These are phyloP conservation scores for Laburnicola sp. DNA, from an alignment of 2,329 filamentous ascomycete genomes.

Conservation along the genomic window DNA sequence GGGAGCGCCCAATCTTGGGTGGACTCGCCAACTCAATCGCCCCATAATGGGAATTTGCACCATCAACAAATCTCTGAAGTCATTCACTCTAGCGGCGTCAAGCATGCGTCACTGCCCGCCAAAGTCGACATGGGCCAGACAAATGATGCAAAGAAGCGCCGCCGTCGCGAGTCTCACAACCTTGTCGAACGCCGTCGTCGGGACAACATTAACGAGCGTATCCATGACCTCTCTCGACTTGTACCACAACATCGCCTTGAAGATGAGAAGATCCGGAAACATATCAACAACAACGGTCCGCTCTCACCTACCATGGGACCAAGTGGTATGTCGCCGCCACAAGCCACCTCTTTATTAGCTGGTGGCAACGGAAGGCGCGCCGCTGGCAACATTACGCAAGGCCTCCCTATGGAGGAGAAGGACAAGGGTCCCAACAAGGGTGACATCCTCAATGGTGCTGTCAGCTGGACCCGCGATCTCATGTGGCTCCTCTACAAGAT, in stretches of 20 bases:
- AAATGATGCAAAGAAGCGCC: conserved; percentile 90
- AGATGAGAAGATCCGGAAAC: conserved; percentile 95
- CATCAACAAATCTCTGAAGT: conserved; percentile 85
- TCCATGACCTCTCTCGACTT: conserved; percentile 91
- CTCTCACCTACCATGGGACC: conserved; percentile 80
- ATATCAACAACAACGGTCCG: conserved; percentile 88
- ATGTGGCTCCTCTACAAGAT: conserved; percentile 97
- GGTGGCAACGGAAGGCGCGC: conserved; percentile 82
- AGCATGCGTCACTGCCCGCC: conserved; percentile 83
- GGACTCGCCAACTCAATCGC: conserved; percentile 87
- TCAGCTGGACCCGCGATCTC: conserved; percentile 94
- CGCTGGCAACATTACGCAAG: conserved; percentile 84
- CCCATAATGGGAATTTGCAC: conserved; percentile 67
- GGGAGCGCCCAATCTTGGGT: conserved; percentile 83
- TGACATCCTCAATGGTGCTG: conserved; percentile 94
- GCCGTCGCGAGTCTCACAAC: conserved; percentile 92
- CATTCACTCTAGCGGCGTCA: conserved; percentile 76
- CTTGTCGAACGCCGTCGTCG: conserved; percentile 90
- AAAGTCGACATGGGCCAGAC: conserved; percentile 74
- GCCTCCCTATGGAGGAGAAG: conserved; percentile 91
- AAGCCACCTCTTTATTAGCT: conserved; percentile 83
- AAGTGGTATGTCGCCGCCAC: conserved; percentile 68
- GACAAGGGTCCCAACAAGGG: conserved; percentile 99
- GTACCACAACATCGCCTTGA: conserved; percentile 91
- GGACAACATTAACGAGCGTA: conserved; percentile 98